Evolutionary conservation across 257 asterid genomes (phyloP).

Genomic region (Solanum phureja): DNA sequence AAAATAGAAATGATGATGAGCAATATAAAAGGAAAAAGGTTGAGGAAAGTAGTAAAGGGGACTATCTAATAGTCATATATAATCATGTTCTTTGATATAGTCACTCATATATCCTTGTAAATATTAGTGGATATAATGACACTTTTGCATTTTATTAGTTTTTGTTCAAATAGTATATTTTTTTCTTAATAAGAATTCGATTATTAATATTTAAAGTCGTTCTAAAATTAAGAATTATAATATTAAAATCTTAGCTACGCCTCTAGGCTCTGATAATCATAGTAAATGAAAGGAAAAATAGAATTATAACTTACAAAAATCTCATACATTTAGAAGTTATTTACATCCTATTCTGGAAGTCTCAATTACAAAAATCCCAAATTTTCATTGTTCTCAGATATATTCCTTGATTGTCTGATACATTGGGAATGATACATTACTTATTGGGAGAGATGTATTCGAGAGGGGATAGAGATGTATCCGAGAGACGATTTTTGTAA

Average conservation of each 20-base stretch:
- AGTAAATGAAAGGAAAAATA: neutral
- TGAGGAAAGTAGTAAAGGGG: too few species aligned
- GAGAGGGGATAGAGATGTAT: neutral
- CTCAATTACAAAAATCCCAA: too few species aligned
- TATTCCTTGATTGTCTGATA: neutral
- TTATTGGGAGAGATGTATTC: neutral
- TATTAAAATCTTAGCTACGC: neutral
- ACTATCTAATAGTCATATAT: neutral
- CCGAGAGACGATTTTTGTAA: neutral
- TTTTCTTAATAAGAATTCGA: neutral
- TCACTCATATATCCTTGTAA: neutral
- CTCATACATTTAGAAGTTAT: neutral
- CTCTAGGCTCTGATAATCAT: neutral
- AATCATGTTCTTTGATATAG: neutral
- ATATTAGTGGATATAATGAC: neutral
- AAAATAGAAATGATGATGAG: neutral
- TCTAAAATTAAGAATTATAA: neutral
- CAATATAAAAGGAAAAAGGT: too few species aligned
- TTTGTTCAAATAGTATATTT: neutral
- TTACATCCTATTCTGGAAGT: accelerated
- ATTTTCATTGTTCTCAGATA: too few species aligned
- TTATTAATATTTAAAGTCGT: neutral
- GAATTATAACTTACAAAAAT: neutral
- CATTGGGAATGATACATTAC: neutral
- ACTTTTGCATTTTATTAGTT: neutral